Conservation (phyloP, 2,329 filamentous ascomycete genomes). For the Cladosporium sp. region DNA sequence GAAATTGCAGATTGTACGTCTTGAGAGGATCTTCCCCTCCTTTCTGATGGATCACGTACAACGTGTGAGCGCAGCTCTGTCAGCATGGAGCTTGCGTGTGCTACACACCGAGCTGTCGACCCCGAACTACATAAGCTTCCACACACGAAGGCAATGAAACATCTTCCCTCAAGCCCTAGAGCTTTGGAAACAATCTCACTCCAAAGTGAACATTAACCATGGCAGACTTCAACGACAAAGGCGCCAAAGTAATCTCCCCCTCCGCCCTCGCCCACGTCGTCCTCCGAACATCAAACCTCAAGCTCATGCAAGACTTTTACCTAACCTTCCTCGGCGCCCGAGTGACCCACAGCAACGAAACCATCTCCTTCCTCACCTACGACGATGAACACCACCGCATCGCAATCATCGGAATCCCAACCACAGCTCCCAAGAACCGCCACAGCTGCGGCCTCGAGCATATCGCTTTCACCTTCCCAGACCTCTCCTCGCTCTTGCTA, state of each 20-base stretch:
- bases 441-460: conserved; percentile 22
- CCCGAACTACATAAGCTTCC: too few relatives aligned
- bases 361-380: conserved; percentile 21
- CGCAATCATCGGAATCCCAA: conserved; percentile 18
- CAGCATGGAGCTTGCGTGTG: too few relatives aligned
- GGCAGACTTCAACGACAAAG: conserved; percentile 13
- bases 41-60: too few relatives aligned
- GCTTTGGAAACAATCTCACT: too few relatives aligned
- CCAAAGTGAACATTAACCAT: background rate
- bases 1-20: too few relatives aligned
- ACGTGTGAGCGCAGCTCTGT: too few relatives aligned
- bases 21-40: too few relatives aligned
- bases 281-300: conserved; percentile 22
- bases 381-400: conserved; percentile 29
- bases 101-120: too few relatives aligned
- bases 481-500: conserved; percentile 18
- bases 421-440: conserved; percentile 14
- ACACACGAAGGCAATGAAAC: too few relatives aligned
- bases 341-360: conserved; percentile 18
- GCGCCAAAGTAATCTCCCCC: conserved; percentile 17
- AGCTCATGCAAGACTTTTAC: conserved; percentile 24
- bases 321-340: conserved; percentile 23
- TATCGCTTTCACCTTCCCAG: conserved; percentile 25
- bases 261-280: conserved; percentile 27
- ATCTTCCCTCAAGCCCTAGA: too few relatives aligned